A percentile compares a stretch with the other conserved stretches of the same genome.
These are phyloP conservation scores for Schwanniomyces sp. DNA, from an alignment of 805 yeast genomes.

Conservation along the genomic window DNA sequence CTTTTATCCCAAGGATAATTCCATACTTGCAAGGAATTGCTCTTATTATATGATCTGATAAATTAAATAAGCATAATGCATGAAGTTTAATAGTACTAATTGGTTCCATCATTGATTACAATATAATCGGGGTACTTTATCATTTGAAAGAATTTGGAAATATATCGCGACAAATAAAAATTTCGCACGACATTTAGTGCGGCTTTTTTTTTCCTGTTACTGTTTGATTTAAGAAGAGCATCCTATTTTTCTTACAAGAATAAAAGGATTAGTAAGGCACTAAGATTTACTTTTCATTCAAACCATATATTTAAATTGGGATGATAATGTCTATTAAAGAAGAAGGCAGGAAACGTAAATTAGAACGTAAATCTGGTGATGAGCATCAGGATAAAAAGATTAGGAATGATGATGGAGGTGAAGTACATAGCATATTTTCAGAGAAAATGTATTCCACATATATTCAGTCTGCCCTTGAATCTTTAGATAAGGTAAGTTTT, in stretches of 20 bases:
- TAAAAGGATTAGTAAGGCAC: neutral
- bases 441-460: constrained; percentile 44
- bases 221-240: neutral
- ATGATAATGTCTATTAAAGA: constrained; percentile 42
- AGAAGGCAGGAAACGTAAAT: constrained; percentile 32
- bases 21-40: constrained; percentile 20
- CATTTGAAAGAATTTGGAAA: neutral
- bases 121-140: no score
- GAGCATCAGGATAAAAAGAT: constrained; percentile 4
- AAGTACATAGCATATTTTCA: constrained; percentile 21
- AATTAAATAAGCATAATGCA: constrained; percentile 28
- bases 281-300: neutral
- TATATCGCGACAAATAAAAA: neutral
- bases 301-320: neutral
- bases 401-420: constrained; percentile 3
- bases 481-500: constrained; percentile 55
- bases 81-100: constrained; percentile 11
- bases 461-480: constrained; percentile 67
- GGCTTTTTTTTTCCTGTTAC: constrained; percentile 2
- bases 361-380: constrained; percentile 9
- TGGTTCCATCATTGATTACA: neutral
- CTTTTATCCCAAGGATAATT: constrained; percentile 24
- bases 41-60: constrained; percentile 30
- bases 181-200: constrained; percentile 1
- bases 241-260: neutral